phyloP scores from a whole-genome alignment of 345 rosid genomes.

The Pelargonium nanum region DNA sequence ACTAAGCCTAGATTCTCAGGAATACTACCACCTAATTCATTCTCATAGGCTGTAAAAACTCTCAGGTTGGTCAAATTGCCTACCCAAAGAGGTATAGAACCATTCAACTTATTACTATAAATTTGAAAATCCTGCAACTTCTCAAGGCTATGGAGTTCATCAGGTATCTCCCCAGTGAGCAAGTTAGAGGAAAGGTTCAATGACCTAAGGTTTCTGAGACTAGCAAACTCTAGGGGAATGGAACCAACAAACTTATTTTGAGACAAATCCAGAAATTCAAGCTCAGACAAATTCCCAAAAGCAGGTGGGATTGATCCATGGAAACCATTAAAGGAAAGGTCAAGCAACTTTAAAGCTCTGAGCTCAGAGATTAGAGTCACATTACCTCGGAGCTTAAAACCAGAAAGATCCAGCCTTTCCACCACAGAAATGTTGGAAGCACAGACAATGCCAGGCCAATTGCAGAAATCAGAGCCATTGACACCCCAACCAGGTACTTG shows the following conservation, averaged over 20 bases:
- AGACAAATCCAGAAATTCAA: conserved; percentile 72
- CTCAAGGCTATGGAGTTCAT: conserved; percentile 38
- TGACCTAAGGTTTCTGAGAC: conserved; percentile 40
- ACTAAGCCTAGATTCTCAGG: conserved; percentile 54
- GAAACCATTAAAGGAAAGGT: conserved; percentile 54
- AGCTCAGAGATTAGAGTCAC: conserved; percentile 57
- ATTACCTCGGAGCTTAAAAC: conserved; percentile 74
- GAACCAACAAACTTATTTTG: conserved; percentile 52
- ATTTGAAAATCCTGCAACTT: conserved; percentile 64
- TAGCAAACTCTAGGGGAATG: conserved; percentile 55
- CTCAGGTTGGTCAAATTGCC: conserved; percentile 56
- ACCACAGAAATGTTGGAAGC: conserved; percentile 53
- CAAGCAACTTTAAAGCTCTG: conserved; percentile 54
- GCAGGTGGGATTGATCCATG: conserved; percentile 58
- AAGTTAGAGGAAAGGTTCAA: conserved; percentile 58
- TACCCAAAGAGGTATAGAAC: conserved; percentile 62
- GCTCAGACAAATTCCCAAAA: conserved; percentile 50
- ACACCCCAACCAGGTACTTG: conserved; percentile 70
- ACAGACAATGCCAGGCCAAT: conserved; percentile 67
- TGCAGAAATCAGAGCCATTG: conserved; percentile 59
- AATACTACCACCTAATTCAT: conserved; percentile 51
- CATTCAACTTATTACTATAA: conserved; percentile 55
- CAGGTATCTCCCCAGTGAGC: conserved; percentile 63
- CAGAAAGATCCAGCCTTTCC: conserved; percentile 66
- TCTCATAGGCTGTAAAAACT: conserved; percentile 55